Conservation (phyloP, 176 grass and related monocot species). For the Phoenix roebelenii region DNA sequence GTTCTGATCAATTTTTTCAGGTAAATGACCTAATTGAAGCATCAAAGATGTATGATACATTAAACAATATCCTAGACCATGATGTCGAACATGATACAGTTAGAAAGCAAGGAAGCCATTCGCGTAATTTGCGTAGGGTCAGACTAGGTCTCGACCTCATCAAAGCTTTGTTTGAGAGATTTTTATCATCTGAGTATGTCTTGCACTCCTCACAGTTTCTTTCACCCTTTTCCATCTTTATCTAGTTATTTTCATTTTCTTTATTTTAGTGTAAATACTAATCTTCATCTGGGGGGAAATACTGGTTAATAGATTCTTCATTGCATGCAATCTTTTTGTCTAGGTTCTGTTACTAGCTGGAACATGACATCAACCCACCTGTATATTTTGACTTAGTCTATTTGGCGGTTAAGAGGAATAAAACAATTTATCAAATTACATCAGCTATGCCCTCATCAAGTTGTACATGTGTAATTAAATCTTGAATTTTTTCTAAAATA, state of each 20-base stretch:
- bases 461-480: too few relatives aligned
- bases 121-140: constrained; percentile 83
- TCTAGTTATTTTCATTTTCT: neutral
- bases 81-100: constrained; percentile 62
- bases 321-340: too few relatives aligned
- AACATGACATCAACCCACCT: too few relatives aligned
- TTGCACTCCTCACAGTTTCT: neutral
- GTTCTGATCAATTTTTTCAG: constrained; percentile 22
- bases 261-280: neutral
- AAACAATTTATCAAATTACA: too few relatives aligned
- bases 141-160: constrained; percentile 90
- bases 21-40: constrained; percentile 84
- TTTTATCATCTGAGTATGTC: constrained; percentile 61
- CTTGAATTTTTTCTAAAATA: too few relatives aligned
- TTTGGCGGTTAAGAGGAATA: too few relatives aligned
- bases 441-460: too few relatives aligned
- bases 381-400: too few relatives aligned
- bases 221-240: neutral
- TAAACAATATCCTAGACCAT: constrained; percentile 72
- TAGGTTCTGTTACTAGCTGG: too few relatives aligned
- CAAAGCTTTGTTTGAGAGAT: constrained; percentile 72
- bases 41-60: constrained; percentile 53
- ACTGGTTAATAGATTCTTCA: too few relatives aligned
- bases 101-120: constrained; percentile 93
- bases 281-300: too few relatives aligned